Base-by-base conservation (phyloP, 306 rosid species). In the Corylus heterophylla region DNA sequence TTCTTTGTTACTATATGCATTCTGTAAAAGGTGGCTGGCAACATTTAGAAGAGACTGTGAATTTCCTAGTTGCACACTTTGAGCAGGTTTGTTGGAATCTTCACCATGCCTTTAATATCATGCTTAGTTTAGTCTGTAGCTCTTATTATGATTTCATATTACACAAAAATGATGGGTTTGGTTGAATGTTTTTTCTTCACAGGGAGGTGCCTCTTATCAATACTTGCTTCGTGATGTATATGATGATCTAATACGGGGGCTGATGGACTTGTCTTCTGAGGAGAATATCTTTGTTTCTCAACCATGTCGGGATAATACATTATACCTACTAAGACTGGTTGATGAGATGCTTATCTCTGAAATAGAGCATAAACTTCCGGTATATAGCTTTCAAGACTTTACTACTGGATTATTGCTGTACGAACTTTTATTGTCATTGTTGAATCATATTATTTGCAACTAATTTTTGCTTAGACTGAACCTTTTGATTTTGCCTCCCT, bases 1-100 rank as follows among this genome's bases (percentile, higher is more conserved):
- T 95, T 84, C 98, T 95, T 78, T 81, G 96, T 85, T 85, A 95
- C 84, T 89, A 83, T 73, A 82, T 92, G 85, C 86, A 88, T 81
- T 89, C 91, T 74, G 87, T 95, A 63, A 95, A 90, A 84, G 98
- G 98, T 74, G 98, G 98, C 78, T 95, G 98, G 98, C 96, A 95
- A 82, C 98, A 90, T 73, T 85, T 95, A 84, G 98, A 95, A 83
- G 98, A 95, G 85, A 92, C 98, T 0, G 85, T 85, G 76, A 92
- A 87, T 81, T 91, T 95, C 82, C 85, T 94, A 37, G 85, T 86
- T 61, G 80, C 86, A 89, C 89, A 88, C 74, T 83, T 79, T 78
- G 92, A 89, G 80, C 86, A 87, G 61, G 98, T 95, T 92, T 49
- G 97, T 84, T 71, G 66, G 85, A 63, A 77, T 78, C 82, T 74